These are phyloP conservation scores for Filobasidium floriforme DNA, from an alignment of 768 basidiomycete genomes.

Conservation along the genomic window DNA sequence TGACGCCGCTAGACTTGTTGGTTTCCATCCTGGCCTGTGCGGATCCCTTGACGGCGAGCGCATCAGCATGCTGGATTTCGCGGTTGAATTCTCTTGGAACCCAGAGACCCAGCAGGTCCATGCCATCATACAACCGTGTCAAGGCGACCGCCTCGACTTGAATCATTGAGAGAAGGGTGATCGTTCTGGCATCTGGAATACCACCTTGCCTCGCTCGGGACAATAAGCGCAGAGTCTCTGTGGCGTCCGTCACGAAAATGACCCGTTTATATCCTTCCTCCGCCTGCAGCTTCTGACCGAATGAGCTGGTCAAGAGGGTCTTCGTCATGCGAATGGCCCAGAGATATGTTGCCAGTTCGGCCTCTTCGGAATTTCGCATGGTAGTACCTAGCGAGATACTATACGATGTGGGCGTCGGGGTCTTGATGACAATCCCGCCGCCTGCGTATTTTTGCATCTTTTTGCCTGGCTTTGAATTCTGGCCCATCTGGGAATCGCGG, in stretches of 20 bases:
- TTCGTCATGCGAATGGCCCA: constrained; percentile 1
- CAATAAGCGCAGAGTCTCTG: not conserved
- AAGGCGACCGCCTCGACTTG: constrained; percentile 3
- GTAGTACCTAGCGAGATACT: constrained; percentile 1
- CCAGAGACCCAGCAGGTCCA: constrained; percentile 5
- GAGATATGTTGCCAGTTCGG: constrained; percentile 1
- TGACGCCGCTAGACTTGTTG: no score
- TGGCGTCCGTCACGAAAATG: not conserved
- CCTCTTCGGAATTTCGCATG: not conserved
- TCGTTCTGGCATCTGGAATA: not conserved
- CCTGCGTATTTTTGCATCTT: not conserved
- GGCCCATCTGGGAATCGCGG: constrained; percentile 6
- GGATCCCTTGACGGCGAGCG: constrained; percentile 4
- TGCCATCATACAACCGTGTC: not conserved
- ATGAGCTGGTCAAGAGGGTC: not conserved
- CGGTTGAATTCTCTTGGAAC: constrained; percentile 1
- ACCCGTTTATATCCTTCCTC: constrained; percentile 1
- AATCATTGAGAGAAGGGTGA: constrained; percentile 1
- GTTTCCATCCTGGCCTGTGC: not conserved
- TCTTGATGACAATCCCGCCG: constrained; percentile 1
- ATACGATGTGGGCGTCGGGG: not conserved
- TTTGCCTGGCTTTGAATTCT: not conserved
- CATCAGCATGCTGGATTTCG: not conserved
- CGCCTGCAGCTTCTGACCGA: not conserved
- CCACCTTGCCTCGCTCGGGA: not conserved